Conservation (phyloP, 73 alveolate species). For the Uronychia binucleata region DNA sequence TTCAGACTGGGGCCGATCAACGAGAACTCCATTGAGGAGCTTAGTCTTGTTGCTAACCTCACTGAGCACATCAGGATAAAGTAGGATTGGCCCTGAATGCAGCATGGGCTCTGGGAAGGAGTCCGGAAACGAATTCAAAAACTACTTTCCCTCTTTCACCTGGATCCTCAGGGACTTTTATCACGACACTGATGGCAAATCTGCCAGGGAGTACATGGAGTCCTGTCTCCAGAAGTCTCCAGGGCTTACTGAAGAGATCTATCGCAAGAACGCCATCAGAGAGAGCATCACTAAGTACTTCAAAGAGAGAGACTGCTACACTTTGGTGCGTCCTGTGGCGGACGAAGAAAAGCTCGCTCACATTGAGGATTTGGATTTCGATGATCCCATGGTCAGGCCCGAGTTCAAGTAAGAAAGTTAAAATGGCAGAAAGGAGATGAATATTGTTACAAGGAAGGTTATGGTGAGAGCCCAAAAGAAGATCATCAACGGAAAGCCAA, state of each 20-base stretch:
- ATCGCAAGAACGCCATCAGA: slow-evolving; percentile 81
- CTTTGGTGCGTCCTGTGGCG: slow-evolving; percentile 86
- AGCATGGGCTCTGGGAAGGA: slow-evolving; percentile 19
- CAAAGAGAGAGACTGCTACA: slow-evolving; percentile 90
- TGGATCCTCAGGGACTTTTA: slow-evolving; percentile 95
- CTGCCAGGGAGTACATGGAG: slow-evolving; percentile 91
- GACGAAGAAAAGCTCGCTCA: slow-evolving; percentile 90
- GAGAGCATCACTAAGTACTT: slow-evolving; percentile 83
- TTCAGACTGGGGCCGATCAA: slow-evolving; percentile 82
- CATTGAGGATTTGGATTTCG: slow-evolving; percentile 79
- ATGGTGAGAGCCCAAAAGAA: slow-evolving; percentile 71
- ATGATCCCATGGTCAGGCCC: slow-evolving; percentile 54
- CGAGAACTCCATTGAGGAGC: slow-evolving; percentile 89
- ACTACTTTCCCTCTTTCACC: slow-evolving; percentile 86
- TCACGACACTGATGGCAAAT: slow-evolving; percentile 80
- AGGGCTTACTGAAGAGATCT: slow-evolving; percentile 71
- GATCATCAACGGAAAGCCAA: slow-evolving; percentile 72
- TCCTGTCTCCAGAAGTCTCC: slow-evolving; percentile 71
- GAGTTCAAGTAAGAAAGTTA: too few species aligned
- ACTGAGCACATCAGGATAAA: slow-evolving; percentile 70
- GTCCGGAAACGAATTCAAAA: slow-evolving; percentile 72
- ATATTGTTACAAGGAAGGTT: slow-evolving; percentile 75
- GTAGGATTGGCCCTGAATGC: background rate
- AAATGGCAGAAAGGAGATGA: slow-evolving; percentile 67
- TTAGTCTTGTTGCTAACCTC: slow-evolving; percentile 85